Evolutionary conservation across 371 early-diverging fungal genomes (phyloP).

Genomic region (Haplosporangium sp.): DNA sequence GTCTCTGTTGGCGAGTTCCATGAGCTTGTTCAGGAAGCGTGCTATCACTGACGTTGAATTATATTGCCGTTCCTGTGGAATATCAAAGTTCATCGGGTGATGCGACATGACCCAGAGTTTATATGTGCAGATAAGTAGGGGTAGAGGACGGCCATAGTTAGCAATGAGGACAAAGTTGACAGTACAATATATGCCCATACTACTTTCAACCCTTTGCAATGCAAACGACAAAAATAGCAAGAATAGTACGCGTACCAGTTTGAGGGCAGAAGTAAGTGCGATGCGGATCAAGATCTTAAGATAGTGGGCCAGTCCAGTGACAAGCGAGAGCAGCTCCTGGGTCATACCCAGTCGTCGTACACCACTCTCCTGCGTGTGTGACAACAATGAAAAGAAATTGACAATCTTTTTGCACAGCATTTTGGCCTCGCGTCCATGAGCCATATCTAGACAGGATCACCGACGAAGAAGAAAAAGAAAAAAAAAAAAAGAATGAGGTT

Average conservation of each 20-base stretch:
- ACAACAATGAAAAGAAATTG: slow-evolving; percentile 90
- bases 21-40: slow-evolving; percentile 65
- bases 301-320: slow-evolving; percentile 93
- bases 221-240: background rate
- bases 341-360: slow-evolving; percentile 79
- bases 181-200: too few species aligned
- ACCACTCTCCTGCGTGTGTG: slow-evolving; percentile 80
- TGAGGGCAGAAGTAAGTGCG: slow-evolving; percentile 88
- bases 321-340: slow-evolving; percentile 89
- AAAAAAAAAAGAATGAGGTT: background rate
- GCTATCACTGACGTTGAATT: slow-evolving; percentile 56
- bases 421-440: slow-evolving; percentile 87
- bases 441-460: slow-evolving; percentile 58
- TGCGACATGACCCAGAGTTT: background rate
- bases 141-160: too few species aligned
- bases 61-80: slow-evolving; percentile 53
- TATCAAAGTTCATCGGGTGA: slow-evolving; percentile 51
- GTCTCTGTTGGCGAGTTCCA: slow-evolving; percentile 65
- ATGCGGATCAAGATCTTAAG: slow-evolving; percentile 93
- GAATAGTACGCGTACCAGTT: slow-evolving; percentile 56
- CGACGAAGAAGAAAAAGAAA: slow-evolving; percentile 2
- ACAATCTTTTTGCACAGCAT: slow-evolving; percentile 92
- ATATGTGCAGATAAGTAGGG: too few species aligned
- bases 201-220: too few species aligned
- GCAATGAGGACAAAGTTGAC: too few species aligned